Evolutionary conservation across 495 filamentous ascomycete species (phyloP).

Genomic region (Hypoxylon crocopeplum): DNA sequence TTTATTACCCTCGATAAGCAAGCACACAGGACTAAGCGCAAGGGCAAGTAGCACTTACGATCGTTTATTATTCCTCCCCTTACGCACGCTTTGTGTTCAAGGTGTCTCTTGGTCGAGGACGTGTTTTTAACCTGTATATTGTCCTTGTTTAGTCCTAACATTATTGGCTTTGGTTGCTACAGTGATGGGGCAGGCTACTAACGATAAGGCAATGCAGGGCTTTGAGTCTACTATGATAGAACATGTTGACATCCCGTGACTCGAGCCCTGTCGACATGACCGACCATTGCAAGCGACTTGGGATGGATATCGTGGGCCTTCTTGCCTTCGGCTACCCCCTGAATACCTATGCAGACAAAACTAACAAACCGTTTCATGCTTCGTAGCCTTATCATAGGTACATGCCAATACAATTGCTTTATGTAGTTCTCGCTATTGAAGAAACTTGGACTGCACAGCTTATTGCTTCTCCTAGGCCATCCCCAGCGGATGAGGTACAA

Average conservation of each 20-base stretch:
- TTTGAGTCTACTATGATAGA: constrained; percentile 35
- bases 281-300: not conserved
- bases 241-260: constrained; percentile 33
- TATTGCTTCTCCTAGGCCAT: not conserved
- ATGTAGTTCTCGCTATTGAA: constrained; percentile 25
- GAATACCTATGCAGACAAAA: constrained; percentile 21
- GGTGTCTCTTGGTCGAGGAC: too few relatives aligned
- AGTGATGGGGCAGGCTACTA: constrained; percentile 23
- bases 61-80: too few relatives aligned
- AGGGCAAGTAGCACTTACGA: not conserved
- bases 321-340: constrained; percentile 34
- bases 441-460: not conserved
- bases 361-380: constrained; percentile 9
- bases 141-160: too few relatives aligned
- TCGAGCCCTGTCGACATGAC: constrained; percentile 22
- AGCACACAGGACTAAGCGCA: constrained; percentile 16
- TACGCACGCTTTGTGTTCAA: too few relatives aligned
- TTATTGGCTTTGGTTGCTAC: too few relatives aligned
- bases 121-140: too few relatives aligned
- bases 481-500: constrained; percentile 8
- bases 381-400: not conserved
- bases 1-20: constrained; percentile 14
- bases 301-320: constrained; percentile 27
- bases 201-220: constrained; percentile 14
- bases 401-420: constrained; percentile 2